Percentiles rank a stretch among this genome's conserved stretches.
These are phyloP conservation scores for Cadophora luteo-olivacea DNA, from an alignment of 2,329 filamentous ascomycete species.

Conservation along the genomic window DNA sequence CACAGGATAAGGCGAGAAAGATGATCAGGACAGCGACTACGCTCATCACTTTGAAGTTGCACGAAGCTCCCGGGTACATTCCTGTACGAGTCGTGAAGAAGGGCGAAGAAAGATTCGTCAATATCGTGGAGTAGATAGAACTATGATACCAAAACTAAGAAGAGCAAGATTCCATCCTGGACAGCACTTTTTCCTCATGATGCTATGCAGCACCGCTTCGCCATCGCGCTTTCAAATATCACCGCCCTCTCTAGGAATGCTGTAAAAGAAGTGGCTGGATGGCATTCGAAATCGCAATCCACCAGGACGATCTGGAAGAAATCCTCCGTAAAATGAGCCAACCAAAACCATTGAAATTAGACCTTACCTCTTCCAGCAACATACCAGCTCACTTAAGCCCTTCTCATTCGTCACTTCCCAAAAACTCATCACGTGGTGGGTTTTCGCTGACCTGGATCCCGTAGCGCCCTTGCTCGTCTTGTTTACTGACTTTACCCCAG, in stretches of 20 bases:
- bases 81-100: conserved; percentile 72
- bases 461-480: conserved; percentile 7
- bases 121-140: conserved; percentile 36
- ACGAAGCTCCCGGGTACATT: conserved; percentile 56
- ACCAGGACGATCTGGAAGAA: neutral
- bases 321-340: neutral
- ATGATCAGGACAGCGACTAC: conserved; percentile 55
- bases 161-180: neutral
- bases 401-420: conserved; percentile 21
- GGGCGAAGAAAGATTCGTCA: conserved; percentile 72
- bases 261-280: conserved; percentile 2
- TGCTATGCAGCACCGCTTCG: too few relatives aligned
- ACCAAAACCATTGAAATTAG: neutral
- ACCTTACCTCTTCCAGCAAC: neutral
- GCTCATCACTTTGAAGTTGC: conserved; percentile 76
- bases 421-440: conserved; percentile 11
- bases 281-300: neutral
- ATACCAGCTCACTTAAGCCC: neutral
- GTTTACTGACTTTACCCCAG: conserved; percentile 13
- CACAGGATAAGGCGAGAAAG: conserved; percentile 52
- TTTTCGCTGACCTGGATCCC: neutral
- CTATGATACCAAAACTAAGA: neutral
- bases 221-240: neutral
- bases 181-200: neutral
- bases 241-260: neutral